Evolutionary conservation across 345 rosid species (phyloP).

Genomic region (Toxicodendron radicans): DNA sequence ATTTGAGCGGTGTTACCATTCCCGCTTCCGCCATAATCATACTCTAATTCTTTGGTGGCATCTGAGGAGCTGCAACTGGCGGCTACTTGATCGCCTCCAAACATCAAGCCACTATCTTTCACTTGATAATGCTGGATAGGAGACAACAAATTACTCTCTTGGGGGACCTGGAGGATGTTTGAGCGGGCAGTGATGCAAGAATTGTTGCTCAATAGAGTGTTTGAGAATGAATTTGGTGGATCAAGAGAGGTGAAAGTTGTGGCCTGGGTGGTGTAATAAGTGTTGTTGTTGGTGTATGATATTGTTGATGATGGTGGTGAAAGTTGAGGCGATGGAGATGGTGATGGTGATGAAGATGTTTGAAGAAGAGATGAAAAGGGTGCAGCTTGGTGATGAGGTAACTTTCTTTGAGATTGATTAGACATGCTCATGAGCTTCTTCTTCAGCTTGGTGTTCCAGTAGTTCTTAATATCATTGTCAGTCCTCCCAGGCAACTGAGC

Average conservation of each 20-base stretch:
- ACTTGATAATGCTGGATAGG: slow-evolving; percentile 32
- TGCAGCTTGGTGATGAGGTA: slow-evolving; percentile 15
- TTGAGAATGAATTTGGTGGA: slow-evolving; percentile 26
- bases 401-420: slow-evolving; percentile 23
- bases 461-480: slow-evolving; percentile 87
- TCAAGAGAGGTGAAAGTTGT: slow-evolving; percentile 28
- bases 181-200: slow-evolving; percentile 33
- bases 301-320: slow-evolving; percentile 27
- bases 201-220: slow-evolving; percentile 36
- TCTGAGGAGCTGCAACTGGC: slow-evolving; percentile 65
- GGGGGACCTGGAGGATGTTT: slow-evolving; percentile 25
- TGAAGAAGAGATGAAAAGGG: slow-evolving; percentile 35
- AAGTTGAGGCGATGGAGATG: slow-evolving; percentile 30
- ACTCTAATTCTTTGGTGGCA: slow-evolving; percentile 43
- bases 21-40: slow-evolving; percentile 16
- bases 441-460: slow-evolving; percentile 95
- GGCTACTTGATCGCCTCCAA: slow-evolving; percentile 37
- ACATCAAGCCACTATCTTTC: slow-evolving; percentile 27
- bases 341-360: slow-evolving; percentile 26
- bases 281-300: slow-evolving; percentile 32
- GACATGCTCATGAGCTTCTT: slow-evolving; percentile 60
- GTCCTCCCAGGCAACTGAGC: slow-evolving; percentile 90
- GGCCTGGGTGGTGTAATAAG: slow-evolving; percentile 22
- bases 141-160: slow-evolving; percentile 29
- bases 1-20: slow-evolving; percentile 18